Conservation (phyloP, 352 stramenopile species). For the Discostella stelligera region DNA sequence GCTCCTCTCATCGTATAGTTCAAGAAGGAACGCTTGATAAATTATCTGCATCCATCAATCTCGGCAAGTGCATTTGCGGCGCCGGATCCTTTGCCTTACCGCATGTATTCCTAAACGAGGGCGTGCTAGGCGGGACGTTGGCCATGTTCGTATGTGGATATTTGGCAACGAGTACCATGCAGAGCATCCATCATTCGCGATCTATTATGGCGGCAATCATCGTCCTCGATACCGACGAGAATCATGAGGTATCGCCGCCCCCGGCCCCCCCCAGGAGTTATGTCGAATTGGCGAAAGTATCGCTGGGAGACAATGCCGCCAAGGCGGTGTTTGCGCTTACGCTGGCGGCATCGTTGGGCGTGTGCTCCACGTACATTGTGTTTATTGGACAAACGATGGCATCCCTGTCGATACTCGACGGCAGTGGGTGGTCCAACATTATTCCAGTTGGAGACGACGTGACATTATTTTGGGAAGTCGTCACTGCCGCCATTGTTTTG, state of each 20-base stretch:
- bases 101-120: slow-evolving; percentile 59
- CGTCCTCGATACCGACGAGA: not conserved
- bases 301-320: slow-evolving; percentile 29
- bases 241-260: not conserved
- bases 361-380: slow-evolving; percentile 69
- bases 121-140: slow-evolving; percentile 50
- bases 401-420: slow-evolving; percentile 26
- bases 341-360: slow-evolving; percentile 57
- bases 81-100: slow-evolving; percentile 56
- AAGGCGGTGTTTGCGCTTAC: slow-evolving; percentile 54
- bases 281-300: slow-evolving; percentile 45
- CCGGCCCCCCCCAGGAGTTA: slow-evolving; percentile 30
- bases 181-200: slow-evolving; percentile 41
- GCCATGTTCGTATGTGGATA: slow-evolving; percentile 45
- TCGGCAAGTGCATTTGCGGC: slow-evolving; percentile 64
- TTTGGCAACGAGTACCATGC: slow-evolving; percentile 48
- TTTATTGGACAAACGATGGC: slow-evolving; percentile 64
- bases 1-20: not conserved
- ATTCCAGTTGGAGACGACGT: slow-evolving; percentile 37
- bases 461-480: slow-evolving; percentile 40
- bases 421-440: slow-evolving; percentile 25
- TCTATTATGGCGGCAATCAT: not conserved
- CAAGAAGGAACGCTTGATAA: slow-evolving; percentile 36
- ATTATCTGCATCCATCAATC: slow-evolving; percentile 45
- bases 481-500: slow-evolving; percentile 28